Evolutionary conservation across 176 grass and related monocot genomes (phyloP).

Genomic region (Puccinellia tenuiflora): DNA sequence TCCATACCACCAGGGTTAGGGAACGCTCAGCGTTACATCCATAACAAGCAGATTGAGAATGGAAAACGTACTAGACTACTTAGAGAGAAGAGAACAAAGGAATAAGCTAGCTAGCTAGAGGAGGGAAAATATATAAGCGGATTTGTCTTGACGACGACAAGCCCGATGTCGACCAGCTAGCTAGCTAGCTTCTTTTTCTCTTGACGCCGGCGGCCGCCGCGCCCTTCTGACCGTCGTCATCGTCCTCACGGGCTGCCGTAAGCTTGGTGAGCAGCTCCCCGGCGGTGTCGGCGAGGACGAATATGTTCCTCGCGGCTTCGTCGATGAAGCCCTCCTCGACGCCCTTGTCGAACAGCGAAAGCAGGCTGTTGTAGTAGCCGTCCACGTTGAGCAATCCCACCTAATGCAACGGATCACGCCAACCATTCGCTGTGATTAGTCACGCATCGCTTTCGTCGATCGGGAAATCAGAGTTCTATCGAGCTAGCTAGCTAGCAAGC

Average conservation of each 20-base stretch:
- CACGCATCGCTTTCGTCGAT: neutral
- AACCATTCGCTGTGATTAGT: neutral
- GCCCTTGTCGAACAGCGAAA: constrained; percentile 80
- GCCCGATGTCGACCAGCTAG: neutral
- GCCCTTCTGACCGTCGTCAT: neutral
- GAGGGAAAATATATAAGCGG: too few species aligned
- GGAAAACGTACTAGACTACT: neutral
- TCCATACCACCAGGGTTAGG: too few species aligned
- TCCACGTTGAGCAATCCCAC: constrained; percentile 92
- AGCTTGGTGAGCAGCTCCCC: constrained; percentile 47
- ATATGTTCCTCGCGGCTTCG: constrained; percentile 55
- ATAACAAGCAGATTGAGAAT: neutral
- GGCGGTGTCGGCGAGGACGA: constrained; percentile 57
- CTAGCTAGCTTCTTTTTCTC: constrained; percentile 34
- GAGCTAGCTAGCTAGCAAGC: neutral
- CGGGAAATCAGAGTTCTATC: neutral
- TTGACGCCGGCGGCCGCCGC: neutral
- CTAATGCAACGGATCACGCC: constrained; percentile 27
- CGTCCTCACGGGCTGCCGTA: neutral
- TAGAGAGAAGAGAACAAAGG: neutral
- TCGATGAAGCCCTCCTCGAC: constrained; percentile 95
- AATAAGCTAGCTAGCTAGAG: neutral
- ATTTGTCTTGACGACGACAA: neutral
- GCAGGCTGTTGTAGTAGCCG: constrained; percentile 85
- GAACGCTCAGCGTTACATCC: neutral